A percentile compares a stretch with the other conserved stretches of the same genome.
Conservation (phyloP, 2,329 filamentous ascomycete genomes). For the Rhexocercosporidium sp. region DNA sequence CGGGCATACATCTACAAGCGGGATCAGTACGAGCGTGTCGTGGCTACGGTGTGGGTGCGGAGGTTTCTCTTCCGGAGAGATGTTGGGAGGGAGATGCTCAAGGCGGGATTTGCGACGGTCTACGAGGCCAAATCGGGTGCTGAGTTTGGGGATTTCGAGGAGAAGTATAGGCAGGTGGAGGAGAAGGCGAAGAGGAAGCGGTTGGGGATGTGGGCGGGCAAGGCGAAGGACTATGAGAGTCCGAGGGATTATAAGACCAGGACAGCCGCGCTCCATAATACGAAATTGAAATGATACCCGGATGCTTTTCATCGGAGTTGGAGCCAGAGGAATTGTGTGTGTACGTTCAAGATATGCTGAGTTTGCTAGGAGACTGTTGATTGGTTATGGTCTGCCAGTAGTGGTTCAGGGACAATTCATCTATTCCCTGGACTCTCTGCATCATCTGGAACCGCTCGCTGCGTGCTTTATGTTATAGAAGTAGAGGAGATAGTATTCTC, state of each 20-base stretch:
- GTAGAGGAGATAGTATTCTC: neutral
- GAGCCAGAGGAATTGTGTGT: neutral
- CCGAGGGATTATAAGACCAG: slow-evolving; percentile 84
- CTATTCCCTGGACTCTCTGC: neutral
- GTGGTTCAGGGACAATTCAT: neutral
- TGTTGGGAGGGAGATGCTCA: slow-evolving; percentile 89
- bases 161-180: slow-evolving; percentile 70
- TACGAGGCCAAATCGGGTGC: slow-evolving; percentile 92
- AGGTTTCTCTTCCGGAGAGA: slow-evolving; percentile 71
- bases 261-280: slow-evolving; percentile 39
- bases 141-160: slow-evolving; percentile 80
- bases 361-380: neutral
- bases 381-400: neutral
- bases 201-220: slow-evolving; percentile 77
- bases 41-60: slow-evolving; percentile 82
- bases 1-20: slow-evolving; percentile 81
- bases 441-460: neutral
- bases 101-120: slow-evolving; percentile 81
- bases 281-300: slow-evolving; percentile 35
- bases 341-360: no score
- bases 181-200: slow-evolving; percentile 67
- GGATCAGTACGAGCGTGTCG: slow-evolving; percentile 92
- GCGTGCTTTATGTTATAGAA: neutral
- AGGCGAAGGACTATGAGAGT: slow-evolving; percentile 72
- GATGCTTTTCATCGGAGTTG: neutral